Base-by-base conservation (phyloP, 129 eudicot species). In the Lonicera japonica region DNA sequence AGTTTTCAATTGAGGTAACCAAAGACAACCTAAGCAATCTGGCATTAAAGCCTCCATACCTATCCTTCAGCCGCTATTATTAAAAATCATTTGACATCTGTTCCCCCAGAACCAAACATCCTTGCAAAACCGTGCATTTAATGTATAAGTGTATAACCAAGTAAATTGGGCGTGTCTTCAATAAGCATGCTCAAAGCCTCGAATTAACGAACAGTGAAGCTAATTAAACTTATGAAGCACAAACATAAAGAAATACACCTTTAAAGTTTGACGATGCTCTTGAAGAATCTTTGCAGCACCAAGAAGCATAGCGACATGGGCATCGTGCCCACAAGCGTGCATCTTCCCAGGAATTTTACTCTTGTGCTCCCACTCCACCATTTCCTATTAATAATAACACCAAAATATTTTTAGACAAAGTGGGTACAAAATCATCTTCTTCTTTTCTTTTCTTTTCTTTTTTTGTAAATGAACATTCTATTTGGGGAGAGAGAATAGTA, bases 261-360 rank as follows among this genome's bases (percentile, higher is more conserved):
- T 76, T 21, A 94, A 53, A 18, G 74, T 58, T 54, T 85, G 70
- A 22, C 58, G 84, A 72, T 88, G 85, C 65, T 77, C 77, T 77
- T 88, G 92, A 56, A 94, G 92, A 60, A 94, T 85, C 80, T 75
- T 94, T n/a, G 99, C 99, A 8, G 96, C 99, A 14, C 99, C 99
- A 77, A 94, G 96, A 73, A 94, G 95, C 99, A 94, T 94, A 16
- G 99, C 87, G 63, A 94, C 95, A 77, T 94, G 99, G 17, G 96
- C 95, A 81, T 94, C 99, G 73, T 94, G 99, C 15, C 99, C 99
- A 77, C 99, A 88, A 68, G 99, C 99, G 59, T 94, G 99, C 99
- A 94, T 94, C 65, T 94, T 94, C 14, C 96, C 99, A 36, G 87
- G 79, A 64, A 65, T 76, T 68, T 79, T 94, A 67, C 99, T 94